Base-by-base conservation (phyloP, 495 filamentous ascomycete genomes). In the Halenospora varia region DNA sequence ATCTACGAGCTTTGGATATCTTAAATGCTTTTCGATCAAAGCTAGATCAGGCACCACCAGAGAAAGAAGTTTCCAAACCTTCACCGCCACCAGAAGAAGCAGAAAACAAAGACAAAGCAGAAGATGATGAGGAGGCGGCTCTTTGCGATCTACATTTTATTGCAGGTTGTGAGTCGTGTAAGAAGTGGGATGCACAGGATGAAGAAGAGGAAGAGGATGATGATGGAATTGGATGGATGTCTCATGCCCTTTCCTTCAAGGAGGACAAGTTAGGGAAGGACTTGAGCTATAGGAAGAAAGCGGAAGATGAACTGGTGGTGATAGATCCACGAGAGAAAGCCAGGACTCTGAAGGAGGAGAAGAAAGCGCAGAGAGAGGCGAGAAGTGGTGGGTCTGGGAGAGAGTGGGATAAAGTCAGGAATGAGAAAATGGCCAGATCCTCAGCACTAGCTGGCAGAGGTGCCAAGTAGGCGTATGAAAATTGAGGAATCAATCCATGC, bases 61-160 rank as follows among this genome's bases (percentile, higher is more conserved):
- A 77, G 61, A 82, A 77, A 55, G 70, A 73, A 58, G 59, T 68
- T 8, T 56, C 63, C 23, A 70, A 65, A 39, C 60, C 68, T 47
- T 61, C 41, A 18, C 45, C 25, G 2, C 13, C 19, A 39, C 6
- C 20, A 39, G 57, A 53, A 22, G 40, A 44, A 58, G 63, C 66
- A 41, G 55, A 64, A 39, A 68, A 71, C 18, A 71, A 74, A 41
- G 64, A 45, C 0, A 62, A 65, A 1, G 72, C 66, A 13, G 70
- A 68, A n/a, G 79, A 83, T 44, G 86, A 89, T 46, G 84, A 83
- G 58, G 88, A 93, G 69, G 78, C 79, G 0, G 77, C 78, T 41
- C 74, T 95, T 15, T 96, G 92, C 66, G 90, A 96, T 67, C 76
- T 96, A 3, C 92, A 96, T 64, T 96, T 96, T 73, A 92, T 97